Percentiles rank a stretch among this genome's conserved stretches.
These are phyloP conservation scores for Peziza echinospora DNA, from an alignment of 495 filamentous ascomycete genomes.

Conservation along the genomic window DNA sequence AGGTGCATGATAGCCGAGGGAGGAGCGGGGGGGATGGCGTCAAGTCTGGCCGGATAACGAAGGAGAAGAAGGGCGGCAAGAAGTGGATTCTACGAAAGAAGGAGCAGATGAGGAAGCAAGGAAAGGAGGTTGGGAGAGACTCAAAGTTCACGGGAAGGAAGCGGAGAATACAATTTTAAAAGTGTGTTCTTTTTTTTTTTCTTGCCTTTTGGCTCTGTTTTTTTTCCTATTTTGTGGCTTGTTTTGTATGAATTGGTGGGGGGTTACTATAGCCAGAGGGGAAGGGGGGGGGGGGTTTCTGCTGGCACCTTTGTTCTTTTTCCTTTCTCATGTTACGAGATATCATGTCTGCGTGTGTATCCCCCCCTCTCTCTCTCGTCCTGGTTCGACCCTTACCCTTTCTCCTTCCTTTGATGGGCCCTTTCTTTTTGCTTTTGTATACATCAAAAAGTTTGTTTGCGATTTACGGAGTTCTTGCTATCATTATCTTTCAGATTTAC, in stretches of 20 bases:
- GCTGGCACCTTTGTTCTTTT: too few species aligned
- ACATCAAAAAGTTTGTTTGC: too few species aligned
- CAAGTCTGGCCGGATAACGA: slow-evolving; percentile 42
- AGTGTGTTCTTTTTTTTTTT: neutral
- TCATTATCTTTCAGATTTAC: too few species aligned
- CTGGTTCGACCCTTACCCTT: too few species aligned
- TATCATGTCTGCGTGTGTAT: too few species aligned
- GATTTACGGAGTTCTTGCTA: too few species aligned
- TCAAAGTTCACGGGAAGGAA: slow-evolving; percentile 88
- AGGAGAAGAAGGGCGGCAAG: slow-evolving; percentile 53
- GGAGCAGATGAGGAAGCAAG: slow-evolving; percentile 81
- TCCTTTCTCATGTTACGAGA: too few species aligned
- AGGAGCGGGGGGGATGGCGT: slow-evolving; percentile 55
- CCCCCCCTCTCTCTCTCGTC: too few species aligned
- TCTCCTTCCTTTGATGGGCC: too few species aligned
- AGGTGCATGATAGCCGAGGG: slow-evolving; percentile 48
- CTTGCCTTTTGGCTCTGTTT: neutral
- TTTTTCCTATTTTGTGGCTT: neutral
- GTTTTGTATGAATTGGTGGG: neutral
- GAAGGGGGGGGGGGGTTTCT: too few species aligned
- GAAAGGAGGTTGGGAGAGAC: slow-evolving; percentile 73
- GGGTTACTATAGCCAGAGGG: too few species aligned
- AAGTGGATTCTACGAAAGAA: slow-evolving; percentile 88
- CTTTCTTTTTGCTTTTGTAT: too few species aligned
- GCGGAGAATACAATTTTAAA: slow-evolving; percentile 35